Percentiles rank a stretch among this genome's conserved stretches.
phyloP scores from a whole-genome alignment of 768 basidiomycete species.

The Auricularia sp. region DNA sequence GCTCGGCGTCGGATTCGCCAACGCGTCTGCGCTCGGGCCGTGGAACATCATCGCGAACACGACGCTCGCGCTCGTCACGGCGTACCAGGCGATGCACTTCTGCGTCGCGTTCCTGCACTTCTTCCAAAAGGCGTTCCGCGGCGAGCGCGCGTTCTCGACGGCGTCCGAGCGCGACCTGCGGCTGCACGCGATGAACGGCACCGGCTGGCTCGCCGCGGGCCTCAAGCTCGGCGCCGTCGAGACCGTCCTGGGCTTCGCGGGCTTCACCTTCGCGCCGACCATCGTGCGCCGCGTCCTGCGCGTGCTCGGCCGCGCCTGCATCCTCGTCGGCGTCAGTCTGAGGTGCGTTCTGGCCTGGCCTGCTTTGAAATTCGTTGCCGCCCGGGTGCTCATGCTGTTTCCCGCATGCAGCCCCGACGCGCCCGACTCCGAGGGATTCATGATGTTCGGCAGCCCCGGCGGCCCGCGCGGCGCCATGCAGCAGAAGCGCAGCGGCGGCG shows the following conservation, averaged over 20 bases:
- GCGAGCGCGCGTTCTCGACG: constrained; percentile 44
- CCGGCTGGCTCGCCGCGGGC: constrained; percentile 54
- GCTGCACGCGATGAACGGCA: constrained; percentile 36
- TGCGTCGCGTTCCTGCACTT: constrained; percentile 51
- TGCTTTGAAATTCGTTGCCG: neutral
- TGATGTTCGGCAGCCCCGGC: constrained; percentile 3
- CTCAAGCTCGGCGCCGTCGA: constrained; percentile 58
- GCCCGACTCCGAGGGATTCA: neutral
- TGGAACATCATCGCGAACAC: constrained; percentile 52
- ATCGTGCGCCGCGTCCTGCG: constrained; percentile 52
- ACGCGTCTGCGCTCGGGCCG: constrained; percentile 25
- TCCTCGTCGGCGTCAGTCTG: constrained; percentile 51
- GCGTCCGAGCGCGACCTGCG: constrained; percentile 26
- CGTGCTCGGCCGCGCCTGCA: constrained; percentile 39
- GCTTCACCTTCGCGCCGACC: constrained; percentile 40
- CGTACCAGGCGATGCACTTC: constrained; percentile 51
- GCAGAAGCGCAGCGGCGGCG: neutral
- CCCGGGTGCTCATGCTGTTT: neutral
- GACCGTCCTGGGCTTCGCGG: constrained; percentile 51
- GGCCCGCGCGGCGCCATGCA: neutral
- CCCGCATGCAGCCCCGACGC: neutral
- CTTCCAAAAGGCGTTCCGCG: constrained; percentile 31
- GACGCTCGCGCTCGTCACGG: constrained; percentile 48
- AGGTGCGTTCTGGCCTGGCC: neutral
- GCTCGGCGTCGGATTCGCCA: constrained; percentile 34